Conservation (phyloP, 2,329 filamentous ascomycete genomes). For the Shiraia bambusicola region DNA sequence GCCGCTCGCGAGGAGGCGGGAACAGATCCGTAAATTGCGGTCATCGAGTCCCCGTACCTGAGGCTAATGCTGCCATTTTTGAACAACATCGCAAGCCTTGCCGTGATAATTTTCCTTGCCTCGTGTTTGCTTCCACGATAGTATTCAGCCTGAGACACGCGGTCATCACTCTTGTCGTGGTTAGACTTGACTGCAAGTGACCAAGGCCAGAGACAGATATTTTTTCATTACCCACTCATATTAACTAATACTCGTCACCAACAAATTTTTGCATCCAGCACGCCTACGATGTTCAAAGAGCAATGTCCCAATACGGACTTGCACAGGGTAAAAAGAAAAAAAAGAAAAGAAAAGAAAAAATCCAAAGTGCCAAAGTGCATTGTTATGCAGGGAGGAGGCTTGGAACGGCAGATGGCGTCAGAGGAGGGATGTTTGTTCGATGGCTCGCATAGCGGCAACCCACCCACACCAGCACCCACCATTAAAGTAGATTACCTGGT, state of each 20-base stretch:
- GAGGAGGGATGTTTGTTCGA: conserved; percentile 24
- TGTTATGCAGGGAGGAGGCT: conserved; percentile 27
- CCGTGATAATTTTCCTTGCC: conserved; percentile 10
- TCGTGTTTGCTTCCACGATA: neutral
- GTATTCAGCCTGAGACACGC: neutral
- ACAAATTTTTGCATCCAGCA: no score
- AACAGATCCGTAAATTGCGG: conserved; percentile 34
- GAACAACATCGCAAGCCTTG: conserved; percentile 14
- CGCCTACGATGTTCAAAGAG: neutral
- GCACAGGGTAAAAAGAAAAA: neutral
- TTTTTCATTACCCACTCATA: no score
- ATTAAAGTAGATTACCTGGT: conserved; percentile 26
- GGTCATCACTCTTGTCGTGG: neutral
- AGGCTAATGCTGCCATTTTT: conserved; percentile 32
- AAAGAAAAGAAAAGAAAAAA: neutral
- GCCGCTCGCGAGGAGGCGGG: conserved; percentile 35
- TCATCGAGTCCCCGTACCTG: conserved; percentile 26
- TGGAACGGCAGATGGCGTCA: conserved; percentile 15
- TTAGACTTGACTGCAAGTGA: no score
- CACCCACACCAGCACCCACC: conserved; percentile 16
- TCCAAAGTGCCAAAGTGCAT: conserved; percentile 2
- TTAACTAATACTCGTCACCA: no score
- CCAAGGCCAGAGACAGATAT: no score
- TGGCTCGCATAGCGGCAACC: conserved; percentile 33
- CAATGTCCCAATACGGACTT: neutral